Conservation (phyloP, 2,329 filamentous ascomycete genomes). For the Arthrocladium fulminans region DNA sequence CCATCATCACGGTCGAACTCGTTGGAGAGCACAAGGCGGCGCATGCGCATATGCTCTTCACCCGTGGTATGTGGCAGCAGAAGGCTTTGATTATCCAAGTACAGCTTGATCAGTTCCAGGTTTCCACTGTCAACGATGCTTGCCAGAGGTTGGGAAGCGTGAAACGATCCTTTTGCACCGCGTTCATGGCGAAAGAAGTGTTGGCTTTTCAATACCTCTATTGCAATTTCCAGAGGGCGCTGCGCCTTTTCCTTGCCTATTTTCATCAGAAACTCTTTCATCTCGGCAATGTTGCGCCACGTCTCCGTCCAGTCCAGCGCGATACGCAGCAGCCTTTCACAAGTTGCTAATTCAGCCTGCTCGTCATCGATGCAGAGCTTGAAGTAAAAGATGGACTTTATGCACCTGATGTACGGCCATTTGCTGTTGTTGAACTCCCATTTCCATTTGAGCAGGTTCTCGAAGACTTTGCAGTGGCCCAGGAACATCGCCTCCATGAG, state of each 20-base stretch:
- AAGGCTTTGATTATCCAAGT: slow-evolving; percentile 2
- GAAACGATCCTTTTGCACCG: slow-evolving; percentile 1
- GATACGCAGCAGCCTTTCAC: slow-evolving; percentile 1
- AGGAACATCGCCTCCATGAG: slow-evolving; percentile 4
- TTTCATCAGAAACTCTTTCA: not conserved
- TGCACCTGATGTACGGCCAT: not conserved
- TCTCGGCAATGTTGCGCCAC: slow-evolving; percentile 8
- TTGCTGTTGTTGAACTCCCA: not conserved
- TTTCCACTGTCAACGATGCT: not conserved
- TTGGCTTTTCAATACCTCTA: not conserved
- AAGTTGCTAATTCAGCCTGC: not conserved
- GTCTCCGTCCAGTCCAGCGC: slow-evolving; percentile 3
- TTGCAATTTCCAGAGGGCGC: not conserved
- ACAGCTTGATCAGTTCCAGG: slow-evolving; percentile 1
- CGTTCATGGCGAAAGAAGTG: slow-evolving; percentile 8
- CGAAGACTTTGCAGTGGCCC: slow-evolving; percentile 1
- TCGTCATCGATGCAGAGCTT: not conserved
- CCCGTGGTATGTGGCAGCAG: slow-evolving; percentile 5
- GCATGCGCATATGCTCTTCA: not conserved
- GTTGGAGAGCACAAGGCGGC: not conserved
- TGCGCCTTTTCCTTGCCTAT: slow-evolving; percentile 1
- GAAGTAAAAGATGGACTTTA: not conserved
- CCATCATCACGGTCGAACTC: not conserved
- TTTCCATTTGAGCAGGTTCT: slow-evolving; percentile 7
- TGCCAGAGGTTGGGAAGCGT: not conserved